A percentile compares a stretch with the other conserved stretches of the same genome.
phyloP scores from a whole-genome alignment of 2,329 filamentous ascomycete species.

The Alternaria atra region DNA sequence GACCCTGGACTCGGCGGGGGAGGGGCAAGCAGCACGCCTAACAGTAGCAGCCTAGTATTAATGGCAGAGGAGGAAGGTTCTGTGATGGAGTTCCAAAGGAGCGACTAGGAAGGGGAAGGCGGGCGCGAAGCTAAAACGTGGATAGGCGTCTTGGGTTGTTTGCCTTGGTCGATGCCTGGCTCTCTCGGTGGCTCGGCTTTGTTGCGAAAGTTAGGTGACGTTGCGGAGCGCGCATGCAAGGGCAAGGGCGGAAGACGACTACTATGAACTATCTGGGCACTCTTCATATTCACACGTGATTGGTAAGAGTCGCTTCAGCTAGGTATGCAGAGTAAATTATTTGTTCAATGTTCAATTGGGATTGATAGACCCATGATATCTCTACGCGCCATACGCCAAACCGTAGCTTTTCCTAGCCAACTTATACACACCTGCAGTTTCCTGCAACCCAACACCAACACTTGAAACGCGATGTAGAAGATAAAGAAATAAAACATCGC shows the following conservation, averaged over 20 bases:
- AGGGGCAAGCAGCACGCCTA: constrained; percentile 15
- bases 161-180: neutral
- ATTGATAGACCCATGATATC: constrained; percentile 19
- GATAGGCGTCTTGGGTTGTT: neutral
- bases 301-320: neutral
- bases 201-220: constrained; percentile 8
- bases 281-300: constrained; percentile 2
- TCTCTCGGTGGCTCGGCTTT: constrained; percentile 4
- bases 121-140: neutral
- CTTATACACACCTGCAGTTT: constrained; percentile 18
- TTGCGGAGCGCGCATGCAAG: constrained; percentile 3
- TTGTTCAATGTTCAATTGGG: neutral
- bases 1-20: constrained; percentile 2
- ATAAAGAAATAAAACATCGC: constrained; percentile 16
- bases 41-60: constrained; percentile 2
- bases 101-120: neutral
- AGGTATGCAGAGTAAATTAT: neutral
- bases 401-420: constrained; percentile 36
- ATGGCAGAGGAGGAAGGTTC: neutral
- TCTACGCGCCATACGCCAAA: constrained; percentile 21
- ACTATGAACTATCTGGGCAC: neutral
- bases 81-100: neutral
- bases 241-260: neutral
- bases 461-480: constrained; percentile 17
- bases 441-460: constrained; percentile 1